These are phyloP conservation scores for Vaccinium macrocarpon DNA, from an alignment of 148 eudicot species.

Conservation along the genomic window DNA sequence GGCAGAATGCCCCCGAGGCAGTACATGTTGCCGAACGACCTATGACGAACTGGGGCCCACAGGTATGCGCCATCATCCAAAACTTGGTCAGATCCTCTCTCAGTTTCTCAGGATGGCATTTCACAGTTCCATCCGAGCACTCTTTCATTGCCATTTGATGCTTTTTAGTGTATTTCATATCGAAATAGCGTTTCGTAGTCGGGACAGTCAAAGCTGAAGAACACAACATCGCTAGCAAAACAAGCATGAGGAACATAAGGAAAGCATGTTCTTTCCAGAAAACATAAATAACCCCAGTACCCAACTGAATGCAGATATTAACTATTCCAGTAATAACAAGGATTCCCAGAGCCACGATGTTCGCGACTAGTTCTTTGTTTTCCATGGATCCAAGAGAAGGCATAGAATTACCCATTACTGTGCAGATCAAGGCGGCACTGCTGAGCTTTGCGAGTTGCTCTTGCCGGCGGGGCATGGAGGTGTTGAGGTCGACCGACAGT, in stretches of 20 bases:
- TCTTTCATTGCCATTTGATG: conserved; percentile 29
- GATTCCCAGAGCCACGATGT: conserved; percentile 43
- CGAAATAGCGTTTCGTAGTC: conserved; percentile 31
- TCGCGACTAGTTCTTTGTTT: conserved; percentile 34
- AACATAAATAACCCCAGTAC: conserved; percentile 44
- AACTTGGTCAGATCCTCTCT: conserved; percentile 31
- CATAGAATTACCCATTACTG: conserved; percentile 39
- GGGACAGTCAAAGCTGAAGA: conserved; percentile 42
- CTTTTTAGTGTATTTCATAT: conserved; percentile 32
- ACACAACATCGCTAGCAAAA: conserved; percentile 28
- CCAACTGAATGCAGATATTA: conserved; percentile 40
- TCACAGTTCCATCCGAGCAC: conserved; percentile 11
- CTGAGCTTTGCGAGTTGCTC: conserved; percentile 50
- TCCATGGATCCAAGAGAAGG: conserved; percentile 43
- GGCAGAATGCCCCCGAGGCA: conserved; percentile 51
- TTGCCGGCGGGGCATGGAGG: conserved; percentile 46
- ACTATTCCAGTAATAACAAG: conserved; percentile 42
- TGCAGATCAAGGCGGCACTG: conserved; percentile 39
- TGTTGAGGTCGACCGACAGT: conserved; percentile 48
- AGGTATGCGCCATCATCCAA: conserved; percentile 64
- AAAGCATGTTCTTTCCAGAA: conserved; percentile 42
- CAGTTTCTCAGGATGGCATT: conserved; percentile 18
- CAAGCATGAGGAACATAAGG: conserved; percentile 35
- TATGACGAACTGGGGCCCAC: conserved; percentile 48
- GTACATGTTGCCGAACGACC: conserved; percentile 49